phyloP scores from a whole-genome alignment of 1,139 yeast genomes.

The Lodderomyces margitis region DNA sequence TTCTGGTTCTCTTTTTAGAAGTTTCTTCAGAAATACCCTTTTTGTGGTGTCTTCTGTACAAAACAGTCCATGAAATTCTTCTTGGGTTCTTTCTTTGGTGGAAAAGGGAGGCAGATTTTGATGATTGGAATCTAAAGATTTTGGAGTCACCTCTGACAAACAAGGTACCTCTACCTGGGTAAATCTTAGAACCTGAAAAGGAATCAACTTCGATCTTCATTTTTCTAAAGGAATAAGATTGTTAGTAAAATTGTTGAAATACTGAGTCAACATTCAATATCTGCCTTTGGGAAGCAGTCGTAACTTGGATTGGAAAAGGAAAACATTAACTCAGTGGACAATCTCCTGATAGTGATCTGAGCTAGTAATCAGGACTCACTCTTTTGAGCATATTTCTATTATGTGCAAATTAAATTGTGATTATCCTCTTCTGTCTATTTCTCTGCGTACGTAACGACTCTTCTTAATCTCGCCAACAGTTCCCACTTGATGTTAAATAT shows the following conservation, averaged over 20 bases:
- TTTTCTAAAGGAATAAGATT: constrained; percentile 20
- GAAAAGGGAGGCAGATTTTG: constrained; percentile 97
- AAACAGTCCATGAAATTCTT: constrained; percentile 99
- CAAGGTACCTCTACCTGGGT: constrained; percentile 99
- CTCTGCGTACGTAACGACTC: not conserved
- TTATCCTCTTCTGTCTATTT: not conserved
- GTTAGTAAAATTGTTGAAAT: constrained; percentile 13
- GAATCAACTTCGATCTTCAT: constrained; percentile 99
- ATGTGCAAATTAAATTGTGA: too few species aligned
- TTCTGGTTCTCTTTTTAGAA: constrained; percentile 95
- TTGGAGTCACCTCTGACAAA: constrained; percentile 99
- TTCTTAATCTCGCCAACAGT: not conserved
- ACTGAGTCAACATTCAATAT: too few species aligned
- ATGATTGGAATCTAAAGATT: constrained; percentile 98
- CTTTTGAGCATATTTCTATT: too few species aligned
- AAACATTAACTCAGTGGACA: too few species aligned
- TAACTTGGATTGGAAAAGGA: too few species aligned
- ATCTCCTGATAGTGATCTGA: too few species aligned
- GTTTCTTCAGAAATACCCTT: constrained; percentile 99
- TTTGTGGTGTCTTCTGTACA: constrained; percentile 99
- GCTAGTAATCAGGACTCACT: not conserved
- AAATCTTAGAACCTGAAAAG: constrained; percentile 98
- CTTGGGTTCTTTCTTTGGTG: constrained; percentile 99
- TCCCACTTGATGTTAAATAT: not conserved
- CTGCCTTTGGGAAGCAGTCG: too few species aligned